Percentiles rank a stretch among this genome's conserved stretches.
Conservation (phyloP, 345 rosid species). For the Draba incana region DNA sequence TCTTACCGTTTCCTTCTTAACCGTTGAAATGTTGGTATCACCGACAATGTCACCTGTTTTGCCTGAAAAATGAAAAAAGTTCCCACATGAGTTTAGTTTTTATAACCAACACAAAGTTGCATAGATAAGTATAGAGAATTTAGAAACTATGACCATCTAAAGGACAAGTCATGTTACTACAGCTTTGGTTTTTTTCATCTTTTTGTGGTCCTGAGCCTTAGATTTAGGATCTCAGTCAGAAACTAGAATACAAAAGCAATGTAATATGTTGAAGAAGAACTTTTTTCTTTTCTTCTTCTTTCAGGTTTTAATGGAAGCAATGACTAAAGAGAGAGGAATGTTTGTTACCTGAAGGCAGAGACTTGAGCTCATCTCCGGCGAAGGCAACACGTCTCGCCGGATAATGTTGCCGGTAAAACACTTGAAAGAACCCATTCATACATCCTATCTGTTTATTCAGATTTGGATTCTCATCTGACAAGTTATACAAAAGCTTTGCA, state of each 20-base stretch:
- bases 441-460: slow-evolving; percentile 85
- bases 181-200: slow-evolving; percentile 35
- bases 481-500: slow-evolving; percentile 57
- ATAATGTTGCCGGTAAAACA: slow-evolving; percentile 72
- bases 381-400: slow-evolving; percentile 50
- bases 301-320: slow-evolving; percentile 12
- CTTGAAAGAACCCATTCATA: slow-evolving; percentile 82
- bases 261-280: slow-evolving; percentile 18
- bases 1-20: slow-evolving; percentile 55
- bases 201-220: slow-evolving; percentile 40
- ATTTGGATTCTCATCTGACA: slow-evolving; percentile 76
- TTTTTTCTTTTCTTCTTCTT: background rate
- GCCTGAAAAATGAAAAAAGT: slow-evolving; percentile 44
- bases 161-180: slow-evolving; percentile 35
- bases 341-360: slow-evolving; percentile 60
- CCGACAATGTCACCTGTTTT: slow-evolving; percentile 44
- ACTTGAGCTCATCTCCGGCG: slow-evolving; percentile 46
- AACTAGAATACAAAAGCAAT: slow-evolving; percentile 41
- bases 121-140: slow-evolving; percentile 5
- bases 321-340: slow-evolving; percentile 4
- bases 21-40: slow-evolving; percentile 42
- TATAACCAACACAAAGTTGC: background rate
- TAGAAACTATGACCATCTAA: slow-evolving; percentile 11
- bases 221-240: slow-evolving; percentile 37
- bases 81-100: slow-evolving; percentile 15